Evolutionary conservation across 805 yeast genomes (phyloP), one percentile per base, ranked within the genome.

Genomic region (Cyberlindnera maclurae): DNA sequence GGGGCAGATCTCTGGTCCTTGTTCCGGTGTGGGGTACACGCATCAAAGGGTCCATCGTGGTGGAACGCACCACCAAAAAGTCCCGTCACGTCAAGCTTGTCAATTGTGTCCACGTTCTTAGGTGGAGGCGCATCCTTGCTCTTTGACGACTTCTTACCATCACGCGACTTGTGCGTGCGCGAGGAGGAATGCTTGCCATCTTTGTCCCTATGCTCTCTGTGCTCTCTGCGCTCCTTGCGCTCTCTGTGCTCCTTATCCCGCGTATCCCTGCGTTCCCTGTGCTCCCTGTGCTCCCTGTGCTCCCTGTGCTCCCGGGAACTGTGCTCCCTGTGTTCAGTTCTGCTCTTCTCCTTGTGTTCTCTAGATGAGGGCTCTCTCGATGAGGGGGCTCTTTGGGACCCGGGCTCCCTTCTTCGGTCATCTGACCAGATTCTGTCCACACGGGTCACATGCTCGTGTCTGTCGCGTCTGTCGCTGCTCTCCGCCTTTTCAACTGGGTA

Each of bases 1-100:
- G 98, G 98, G 0, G 97, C 95, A 33, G 77, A 79, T 55, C 68
- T 71, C 15, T 70, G 67, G 47, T 75, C 70, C 63, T 82, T 84
- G 63, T 93, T 93, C 59, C 97, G 79, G 60, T 86, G 96, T 7
- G 98, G 97, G 3, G 94, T 84, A 61, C 97, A 90, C 1, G 98
- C 98, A 59, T 93, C 98, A 59, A 93, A 93, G 12, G 98, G 98
- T 11, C 98, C 98, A 64, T 93, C 98, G 61, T 93, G 97, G 62
- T 93, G 98, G 71, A 93, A 93, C 3, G 94, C 86, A 13, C 87
- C 86, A 18, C 96, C 97, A 58, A 85, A 89, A 45, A 89, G 72
- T 1, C 96, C 97, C 11, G 97, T 89, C 34, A 90, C 98, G 60
- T 93, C 98, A 54, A 93, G 70, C 62, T 85, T 85, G 65, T 93